Conservation (phyloP, 257 asterid species). For the Knoxia roxburghii region DNA sequence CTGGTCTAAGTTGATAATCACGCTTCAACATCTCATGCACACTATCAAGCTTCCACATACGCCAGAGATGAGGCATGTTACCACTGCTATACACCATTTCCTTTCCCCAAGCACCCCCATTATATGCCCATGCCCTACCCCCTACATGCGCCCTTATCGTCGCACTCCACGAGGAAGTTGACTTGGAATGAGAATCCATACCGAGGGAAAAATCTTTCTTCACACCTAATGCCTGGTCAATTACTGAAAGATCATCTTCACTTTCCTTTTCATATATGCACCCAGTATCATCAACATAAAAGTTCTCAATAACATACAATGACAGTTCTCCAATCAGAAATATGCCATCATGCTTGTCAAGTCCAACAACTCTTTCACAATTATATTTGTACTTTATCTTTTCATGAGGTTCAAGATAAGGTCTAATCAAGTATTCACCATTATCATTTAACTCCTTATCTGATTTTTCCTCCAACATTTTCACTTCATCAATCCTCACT, state of each 20-base stretch:
- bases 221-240: conserved; percentile 97
- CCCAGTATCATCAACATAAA: conserved; percentile 85
- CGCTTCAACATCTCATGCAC: conserved; percentile 97
- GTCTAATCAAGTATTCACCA: conserved; percentile 96
- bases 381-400: conserved; percentile 87
- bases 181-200: conserved; percentile 80
- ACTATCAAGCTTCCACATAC: conserved; percentile 97
- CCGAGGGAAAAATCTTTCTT: conserved; percentile 82
- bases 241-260: conserved; percentile 88
- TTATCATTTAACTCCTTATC: conserved; percentile 88
- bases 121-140: conserved; percentile 99
- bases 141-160: conserved; percentile 65
- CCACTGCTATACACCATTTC: conserved; percentile 74
- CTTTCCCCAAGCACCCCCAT: conserved; percentile 99
- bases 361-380: conserved; percentile 97
- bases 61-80: conserved; percentile 95
- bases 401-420: conserved; percentile 78
- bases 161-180: conserved; percentile 82
- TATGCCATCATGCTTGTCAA: conserved; percentile 95
- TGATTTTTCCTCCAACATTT: conserved; percentile 60
- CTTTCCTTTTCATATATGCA: conserved; percentile 89
- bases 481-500: conserved; percentile 51
- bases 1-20: conserved; percentile 98
- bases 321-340: conserved; percentile 92
- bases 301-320: conserved; percentile 84